Percentiles rank a stretch among this genome's conserved stretches.
These are phyloP conservation scores for Volvox africanus DNA, from an alignment of 139 green algal genomes.

Conservation along the genomic window DNA sequence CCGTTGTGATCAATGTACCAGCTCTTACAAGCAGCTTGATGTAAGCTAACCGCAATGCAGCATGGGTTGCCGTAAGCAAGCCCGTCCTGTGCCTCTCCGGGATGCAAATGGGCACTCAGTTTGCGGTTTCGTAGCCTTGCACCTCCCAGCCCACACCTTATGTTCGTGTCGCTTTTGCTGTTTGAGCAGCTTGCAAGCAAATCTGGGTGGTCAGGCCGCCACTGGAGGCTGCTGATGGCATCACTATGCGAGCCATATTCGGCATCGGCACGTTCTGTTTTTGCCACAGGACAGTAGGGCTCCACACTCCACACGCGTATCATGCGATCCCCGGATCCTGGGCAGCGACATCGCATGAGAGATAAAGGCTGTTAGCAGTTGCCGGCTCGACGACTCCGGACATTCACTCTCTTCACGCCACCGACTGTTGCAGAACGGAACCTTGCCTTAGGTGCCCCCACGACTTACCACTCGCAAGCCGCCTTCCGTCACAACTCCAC, in stretches of 20 bases:
- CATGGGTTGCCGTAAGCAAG: no score
- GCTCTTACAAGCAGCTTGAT: no score
- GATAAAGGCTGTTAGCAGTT: no score
- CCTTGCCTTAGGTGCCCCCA: background rate
- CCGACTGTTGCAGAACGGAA: no score
- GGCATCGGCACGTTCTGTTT: conserved; percentile 5
- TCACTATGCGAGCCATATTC: conserved; percentile 34
- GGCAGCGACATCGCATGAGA: no score
- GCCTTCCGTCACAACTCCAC: conserved; percentile 42
- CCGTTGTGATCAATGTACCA: background rate
- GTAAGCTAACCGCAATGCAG: no score
- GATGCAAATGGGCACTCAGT: no score
- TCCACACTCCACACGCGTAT: conserved; percentile 48
- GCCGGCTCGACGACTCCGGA: no score
- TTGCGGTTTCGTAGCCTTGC: no score
- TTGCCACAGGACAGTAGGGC: conserved; percentile 5
- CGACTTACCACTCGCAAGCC: conserved; percentile 38
- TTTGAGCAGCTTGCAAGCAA: conserved; percentile 12
- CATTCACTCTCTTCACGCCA: no score
- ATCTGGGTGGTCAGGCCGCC: conserved; percentile 36
- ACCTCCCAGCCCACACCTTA: conserved; percentile 1
- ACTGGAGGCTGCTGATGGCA: conserved; percentile 23
- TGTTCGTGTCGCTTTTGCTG: conserved; percentile 39
- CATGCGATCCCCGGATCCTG: conserved; percentile 28
- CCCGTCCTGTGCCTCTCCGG: no score